Conservation (phyloP, 176 grass and related monocot genomes). For the Oryza rufipogon region DNA sequence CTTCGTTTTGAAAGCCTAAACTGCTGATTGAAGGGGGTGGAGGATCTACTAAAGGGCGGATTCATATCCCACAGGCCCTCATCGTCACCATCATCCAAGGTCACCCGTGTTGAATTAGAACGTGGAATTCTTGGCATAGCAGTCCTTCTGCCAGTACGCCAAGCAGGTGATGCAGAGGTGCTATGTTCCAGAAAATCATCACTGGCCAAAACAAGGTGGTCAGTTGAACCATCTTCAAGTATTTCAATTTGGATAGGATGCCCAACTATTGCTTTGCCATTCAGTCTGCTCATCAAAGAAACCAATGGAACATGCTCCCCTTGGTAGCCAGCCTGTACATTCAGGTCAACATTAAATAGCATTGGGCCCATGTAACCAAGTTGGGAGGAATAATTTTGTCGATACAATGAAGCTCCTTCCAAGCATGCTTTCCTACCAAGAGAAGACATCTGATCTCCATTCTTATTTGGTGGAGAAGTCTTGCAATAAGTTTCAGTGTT, state of each 20-base stretch:
- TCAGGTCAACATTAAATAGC: conserved; percentile 69
- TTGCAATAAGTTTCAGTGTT: conserved; percentile 48
- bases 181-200: conserved; percentile 47
- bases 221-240: conserved; percentile 63
- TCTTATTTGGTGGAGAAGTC: conserved; percentile 33
- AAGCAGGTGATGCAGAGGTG: conserved; percentile 50
- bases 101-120: conserved; percentile 46
- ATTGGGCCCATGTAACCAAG: conserved; percentile 38
- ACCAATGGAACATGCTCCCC: conserved; percentile 82
- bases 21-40: conserved; percentile 33
- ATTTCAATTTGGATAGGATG: conserved; percentile 74
- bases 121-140: conserved; percentile 74
- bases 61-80: conserved; percentile 40
- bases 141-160: conserved; percentile 80
- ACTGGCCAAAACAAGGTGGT: conserved; percentile 50
- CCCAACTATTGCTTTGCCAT: conserved; percentile 86
- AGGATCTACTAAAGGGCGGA: conserved; percentile 15
- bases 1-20: conserved; percentile 33
- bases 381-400: conserved; percentile 36
- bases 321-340: conserved; percentile 76
- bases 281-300: conserved; percentile 79
- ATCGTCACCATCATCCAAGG: conserved; percentile 42
- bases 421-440: conserved; percentile 25
- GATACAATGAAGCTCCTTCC: conserved; percentile 48
- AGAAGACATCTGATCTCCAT: conserved; percentile 28